Percentiles rank a stretch among this genome's conserved stretches.
phyloP scores from a whole-genome alignment of 2,329 filamentous ascomycete genomes.

The Trichothecium sympodiale region DNA sequence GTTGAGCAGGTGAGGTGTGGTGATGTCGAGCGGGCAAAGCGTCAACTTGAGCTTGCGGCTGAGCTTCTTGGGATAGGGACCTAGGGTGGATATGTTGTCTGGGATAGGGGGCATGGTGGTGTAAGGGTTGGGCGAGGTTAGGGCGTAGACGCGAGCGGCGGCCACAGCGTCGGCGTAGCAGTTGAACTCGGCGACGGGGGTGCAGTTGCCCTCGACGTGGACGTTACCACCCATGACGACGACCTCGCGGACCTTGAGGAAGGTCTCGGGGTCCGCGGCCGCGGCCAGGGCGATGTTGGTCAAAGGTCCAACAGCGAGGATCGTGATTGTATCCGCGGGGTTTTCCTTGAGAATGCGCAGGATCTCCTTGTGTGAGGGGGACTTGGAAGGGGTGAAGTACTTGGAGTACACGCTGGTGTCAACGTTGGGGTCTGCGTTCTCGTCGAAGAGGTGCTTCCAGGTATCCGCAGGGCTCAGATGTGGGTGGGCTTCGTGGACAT shows the following conservation, averaged over 20 bases:
- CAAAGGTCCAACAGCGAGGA: constrained; percentile 79
- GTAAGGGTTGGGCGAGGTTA: constrained; percentile 61
- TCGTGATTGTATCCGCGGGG: constrained; percentile 73
- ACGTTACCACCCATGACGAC: constrained; percentile 93
- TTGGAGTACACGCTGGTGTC: constrained; percentile 36
- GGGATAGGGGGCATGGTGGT: constrained; percentile 70
- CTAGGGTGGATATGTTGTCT: constrained; percentile 36
- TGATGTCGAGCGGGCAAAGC: constrained; percentile 69
- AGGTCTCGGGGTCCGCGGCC: constrained; percentile 77
- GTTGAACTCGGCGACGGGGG: constrained; percentile 89
- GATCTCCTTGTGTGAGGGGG: constrained; percentile 73
- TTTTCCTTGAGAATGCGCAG: constrained; percentile 76
- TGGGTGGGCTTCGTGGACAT: constrained; percentile 63
- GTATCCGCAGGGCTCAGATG: constrained; percentile 64
- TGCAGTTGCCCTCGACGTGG: constrained; percentile 68
- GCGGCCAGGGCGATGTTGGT: constrained; percentile 92
- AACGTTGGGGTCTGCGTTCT: constrained; percentile 17
- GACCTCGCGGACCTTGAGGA: constrained; percentile 79
- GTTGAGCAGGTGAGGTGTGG: constrained; percentile 56
- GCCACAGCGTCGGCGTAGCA: constrained; percentile 78
- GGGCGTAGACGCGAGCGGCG: constrained; percentile 63
- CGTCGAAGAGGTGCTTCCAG: constrained; percentile 57
- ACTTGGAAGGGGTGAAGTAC: constrained; percentile 66
- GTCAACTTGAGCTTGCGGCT: constrained; percentile 54
- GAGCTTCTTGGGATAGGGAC: constrained; percentile 52